Percentiles rank a stretch among this genome's conserved stretches.
phyloP scores from a whole-genome alignment of 305 asterid genomes.

The Fraxinus latifolia region DNA sequence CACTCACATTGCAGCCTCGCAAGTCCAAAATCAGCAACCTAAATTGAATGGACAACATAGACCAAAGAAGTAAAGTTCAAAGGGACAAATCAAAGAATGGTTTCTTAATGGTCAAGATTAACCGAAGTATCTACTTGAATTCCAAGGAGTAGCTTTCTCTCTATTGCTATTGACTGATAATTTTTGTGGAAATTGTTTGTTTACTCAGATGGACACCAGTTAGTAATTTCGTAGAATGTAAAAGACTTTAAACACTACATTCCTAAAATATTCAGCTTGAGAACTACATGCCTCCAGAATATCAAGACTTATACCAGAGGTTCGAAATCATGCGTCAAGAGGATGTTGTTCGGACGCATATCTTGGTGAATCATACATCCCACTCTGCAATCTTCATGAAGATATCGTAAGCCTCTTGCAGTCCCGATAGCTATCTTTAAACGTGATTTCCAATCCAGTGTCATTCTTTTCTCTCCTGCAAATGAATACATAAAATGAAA shows the following conservation, averaged over 20 bases:
- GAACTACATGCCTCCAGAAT: slow-evolving; percentile 13
- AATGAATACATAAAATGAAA: slow-evolving; percentile 14
- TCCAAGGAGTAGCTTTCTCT: not conserved
- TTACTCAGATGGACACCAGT: not conserved
- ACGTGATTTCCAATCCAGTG: slow-evolving; percentile 68
- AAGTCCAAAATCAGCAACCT: slow-evolving; percentile 93
- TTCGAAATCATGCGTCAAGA: slow-evolving; percentile 81
- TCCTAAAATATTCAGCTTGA: not conserved
- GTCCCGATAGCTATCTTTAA: slow-evolving; percentile 76
- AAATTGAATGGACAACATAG: slow-evolving; percentile 15
- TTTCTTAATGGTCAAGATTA: not conserved
- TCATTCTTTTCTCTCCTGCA: slow-evolving; percentile 46
- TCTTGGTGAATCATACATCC: slow-evolving; percentile 81
- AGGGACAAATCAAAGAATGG: not conserved
- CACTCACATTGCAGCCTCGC: slow-evolving; percentile 71
- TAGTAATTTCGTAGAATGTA: not conserved
- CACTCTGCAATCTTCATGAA: slow-evolving; percentile 92
- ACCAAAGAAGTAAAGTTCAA: not conserved
- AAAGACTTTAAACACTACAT: not conserved
- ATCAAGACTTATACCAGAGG: slow-evolving; percentile 57
- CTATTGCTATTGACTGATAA: not conserved
- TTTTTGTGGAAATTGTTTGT: not conserved
- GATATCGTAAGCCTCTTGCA: slow-evolving; percentile 86
- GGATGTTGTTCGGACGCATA: slow-evolving; percentile 76
- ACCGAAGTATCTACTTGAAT: not conserved